These are phyloP conservation scores for Coprinopsis marcescibilis DNA, from an alignment of 768 basidiomycete genomes.

Conservation along the genomic window DNA sequence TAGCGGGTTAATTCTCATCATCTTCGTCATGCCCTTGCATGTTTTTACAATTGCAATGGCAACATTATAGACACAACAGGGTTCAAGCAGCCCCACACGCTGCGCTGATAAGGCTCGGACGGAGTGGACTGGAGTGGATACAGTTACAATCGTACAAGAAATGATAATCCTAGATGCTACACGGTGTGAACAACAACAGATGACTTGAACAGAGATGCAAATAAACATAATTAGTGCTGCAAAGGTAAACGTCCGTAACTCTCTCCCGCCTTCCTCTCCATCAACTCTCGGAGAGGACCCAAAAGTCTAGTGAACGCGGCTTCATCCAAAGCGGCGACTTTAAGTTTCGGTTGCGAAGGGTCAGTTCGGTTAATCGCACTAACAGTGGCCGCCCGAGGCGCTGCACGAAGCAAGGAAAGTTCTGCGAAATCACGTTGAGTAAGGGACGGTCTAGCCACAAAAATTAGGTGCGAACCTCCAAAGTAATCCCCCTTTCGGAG, in stretches of 20 bases:
- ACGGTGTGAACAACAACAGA: not conserved
- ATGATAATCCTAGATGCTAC: not conserved
- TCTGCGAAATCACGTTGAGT: slow-evolving; percentile 50
- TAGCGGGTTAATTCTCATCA: no score
- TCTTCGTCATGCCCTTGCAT: no score
- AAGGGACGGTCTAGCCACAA: not conserved
- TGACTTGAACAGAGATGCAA: not conserved
- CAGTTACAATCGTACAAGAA: slow-evolving; percentile 1
- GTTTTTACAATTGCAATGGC: no score
- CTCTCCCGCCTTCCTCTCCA: slow-evolving; percentile 86
- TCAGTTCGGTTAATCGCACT: slow-evolving; percentile 61
- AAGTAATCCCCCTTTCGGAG: slow-evolving; percentile 95
- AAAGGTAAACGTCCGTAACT: slow-evolving; percentile 44
- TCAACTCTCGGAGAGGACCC: slow-evolving; percentile 87
- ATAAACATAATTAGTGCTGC: slow-evolving; percentile 10
- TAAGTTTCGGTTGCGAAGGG: slow-evolving; percentile 57
- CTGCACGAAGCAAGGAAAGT: slow-evolving; percentile 80
- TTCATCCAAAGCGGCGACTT: slow-evolving; percentile 91
- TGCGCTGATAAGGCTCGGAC: no score
- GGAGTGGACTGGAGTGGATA: no score
- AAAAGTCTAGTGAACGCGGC: slow-evolving; percentile 91
- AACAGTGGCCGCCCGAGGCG: slow-evolving; percentile 95
- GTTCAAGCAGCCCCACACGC: no score
- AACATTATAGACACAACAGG: no score
- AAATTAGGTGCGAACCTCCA: slow-evolving; percentile 63